phyloP scores from a whole-genome alignment of 768 basidiomycete genomes.

The Podaxis rugospora region DNA sequence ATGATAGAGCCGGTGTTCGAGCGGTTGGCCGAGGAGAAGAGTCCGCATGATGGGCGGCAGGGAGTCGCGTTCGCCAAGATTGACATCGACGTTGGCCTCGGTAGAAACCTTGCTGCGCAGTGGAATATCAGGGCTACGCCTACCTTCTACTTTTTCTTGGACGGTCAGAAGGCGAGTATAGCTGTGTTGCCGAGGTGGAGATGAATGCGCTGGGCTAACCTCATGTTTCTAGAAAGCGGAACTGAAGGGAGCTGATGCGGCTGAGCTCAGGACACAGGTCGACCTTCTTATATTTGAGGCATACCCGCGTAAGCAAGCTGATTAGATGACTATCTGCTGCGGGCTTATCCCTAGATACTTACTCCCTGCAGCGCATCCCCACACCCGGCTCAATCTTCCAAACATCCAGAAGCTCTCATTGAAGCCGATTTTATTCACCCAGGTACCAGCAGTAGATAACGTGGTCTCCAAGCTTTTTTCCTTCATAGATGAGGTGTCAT shows the following conservation, averaged over 20 bases:
- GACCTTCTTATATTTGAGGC: constrained; percentile 72
- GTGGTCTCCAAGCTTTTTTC: constrained; percentile 56
- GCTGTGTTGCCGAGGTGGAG: not conserved
- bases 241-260: constrained; percentile 65
- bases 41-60: constrained; percentile 29
- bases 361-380: constrained; percentile 62
- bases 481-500: constrained; percentile 51
- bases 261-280: constrained; percentile 68
- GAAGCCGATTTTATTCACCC: constrained; percentile 71
- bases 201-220: not conserved
- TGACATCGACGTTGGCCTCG: constrained; percentile 71
- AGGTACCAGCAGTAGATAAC: constrained; percentile 64
- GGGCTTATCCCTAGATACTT: not conserved
- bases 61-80: constrained; percentile 80
- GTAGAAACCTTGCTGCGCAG: constrained; percentile 51
- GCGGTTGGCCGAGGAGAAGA: constrained; percentile 63
- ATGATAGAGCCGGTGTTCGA: constrained; percentile 86
- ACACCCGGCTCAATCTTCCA: constrained; percentile 55
- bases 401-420: constrained; percentile 59
- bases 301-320: constrained; percentile 68
- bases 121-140: constrained; percentile 76
- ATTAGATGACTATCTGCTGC: not conserved
- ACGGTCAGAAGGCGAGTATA: constrained; percentile 59
- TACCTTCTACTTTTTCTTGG: constrained; percentile 84
- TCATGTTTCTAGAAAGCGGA: constrained; percentile 49